phyloP scores from a whole-genome alignment of 306 rosid species.

The Cajanus cajan region DNA sequence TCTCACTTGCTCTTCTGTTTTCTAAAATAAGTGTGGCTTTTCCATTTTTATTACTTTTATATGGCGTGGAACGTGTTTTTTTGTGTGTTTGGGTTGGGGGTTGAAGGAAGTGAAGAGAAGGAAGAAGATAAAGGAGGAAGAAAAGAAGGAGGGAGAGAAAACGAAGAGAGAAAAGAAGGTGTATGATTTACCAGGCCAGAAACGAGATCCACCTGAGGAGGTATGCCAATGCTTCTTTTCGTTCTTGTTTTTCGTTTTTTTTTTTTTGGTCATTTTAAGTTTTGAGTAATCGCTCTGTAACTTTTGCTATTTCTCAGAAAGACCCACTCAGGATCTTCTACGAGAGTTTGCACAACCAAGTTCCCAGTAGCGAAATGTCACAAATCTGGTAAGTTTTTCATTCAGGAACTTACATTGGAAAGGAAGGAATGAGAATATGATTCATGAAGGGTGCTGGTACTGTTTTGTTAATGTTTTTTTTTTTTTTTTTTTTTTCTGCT shows the following conservation, averaged over 20 bases:
- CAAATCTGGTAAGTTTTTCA: conserved; percentile 70
- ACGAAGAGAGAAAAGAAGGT: conserved; percentile 60
- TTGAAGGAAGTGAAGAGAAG: conserved; percentile 49
- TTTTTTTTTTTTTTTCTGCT: conserved; percentile 3
- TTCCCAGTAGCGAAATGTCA: conserved; percentile 79
- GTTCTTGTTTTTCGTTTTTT: background rate
- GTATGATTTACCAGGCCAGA: conserved; percentile 87
- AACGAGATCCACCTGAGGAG: conserved; percentile 86
- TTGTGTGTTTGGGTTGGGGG: conserved; percentile 16
- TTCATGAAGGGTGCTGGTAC: background rate
- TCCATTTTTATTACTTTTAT: background rate
- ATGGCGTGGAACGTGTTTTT: background rate
- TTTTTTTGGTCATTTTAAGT: background rate
- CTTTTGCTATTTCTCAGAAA: conserved; percentile 52
- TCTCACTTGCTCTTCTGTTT: background rate
- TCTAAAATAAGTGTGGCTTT: background rate
- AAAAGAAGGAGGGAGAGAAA: conserved; percentile 24
- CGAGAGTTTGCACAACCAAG: conserved; percentile 55
- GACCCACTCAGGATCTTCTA: conserved; percentile 82
- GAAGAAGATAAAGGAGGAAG: conserved; percentile 31
- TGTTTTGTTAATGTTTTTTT: too few species aligned
- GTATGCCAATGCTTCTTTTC: conserved; percentile 18
- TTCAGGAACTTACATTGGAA: background rate
- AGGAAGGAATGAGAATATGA: background rate
- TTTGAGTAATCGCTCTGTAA: conserved; percentile 1